These are phyloP conservation scores for Erythrophleum fordii DNA, from an alignment of 306 rosid species.

Conservation along the genomic window DNA sequence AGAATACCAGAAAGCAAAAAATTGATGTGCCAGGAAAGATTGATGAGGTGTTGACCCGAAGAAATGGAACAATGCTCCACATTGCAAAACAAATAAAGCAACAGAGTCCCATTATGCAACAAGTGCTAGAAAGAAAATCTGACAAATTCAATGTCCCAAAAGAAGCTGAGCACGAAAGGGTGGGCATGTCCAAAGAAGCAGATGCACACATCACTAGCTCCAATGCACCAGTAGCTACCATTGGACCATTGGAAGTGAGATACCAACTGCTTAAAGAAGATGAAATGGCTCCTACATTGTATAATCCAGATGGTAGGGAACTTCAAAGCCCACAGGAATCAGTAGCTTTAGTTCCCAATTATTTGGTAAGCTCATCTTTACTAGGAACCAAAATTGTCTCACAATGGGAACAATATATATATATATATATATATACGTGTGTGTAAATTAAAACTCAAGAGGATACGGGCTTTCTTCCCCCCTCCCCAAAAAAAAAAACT, in stretches of 20 bases:
- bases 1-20: slow-evolving; percentile 46
- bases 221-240: slow-evolving; percentile 15
- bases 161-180: slow-evolving; percentile 35
- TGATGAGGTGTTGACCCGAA: slow-evolving; percentile 50
- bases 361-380: slow-evolving; percentile 43
- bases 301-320: slow-evolving; percentile 32
- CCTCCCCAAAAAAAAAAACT: slow-evolving; percentile 4
- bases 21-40: slow-evolving; percentile 53
- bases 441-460: not conserved
- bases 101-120: slow-evolving; percentile 44
- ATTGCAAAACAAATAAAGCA: slow-evolving; percentile 48
- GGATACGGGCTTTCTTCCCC: not conserved
- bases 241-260: slow-evolving; percentile 30
- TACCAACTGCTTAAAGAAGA: slow-evolving; percentile 16
- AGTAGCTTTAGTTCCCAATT: slow-evolving; percentile 24
- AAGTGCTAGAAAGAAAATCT: slow-evolving; percentile 41
- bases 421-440: not conserved
- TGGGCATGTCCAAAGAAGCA: slow-evolving; percentile 27
- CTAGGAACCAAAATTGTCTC: slow-evolving; percentile 15
- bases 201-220: slow-evolving; percentile 27
- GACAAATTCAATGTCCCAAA: slow-evolving; percentile 41
- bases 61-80: slow-evolving; percentile 41
- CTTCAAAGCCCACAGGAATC: slow-evolving; percentile 32
- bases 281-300: slow-evolving; percentile 31
- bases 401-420: slow-evolving; percentile 15